A percentile compares a stretch with the other conserved stretches of the same genome.
These are phyloP conservation scores for Pichia sp. DNA, from an alignment of 1,139 yeast species.

Conservation along the genomic window DNA sequence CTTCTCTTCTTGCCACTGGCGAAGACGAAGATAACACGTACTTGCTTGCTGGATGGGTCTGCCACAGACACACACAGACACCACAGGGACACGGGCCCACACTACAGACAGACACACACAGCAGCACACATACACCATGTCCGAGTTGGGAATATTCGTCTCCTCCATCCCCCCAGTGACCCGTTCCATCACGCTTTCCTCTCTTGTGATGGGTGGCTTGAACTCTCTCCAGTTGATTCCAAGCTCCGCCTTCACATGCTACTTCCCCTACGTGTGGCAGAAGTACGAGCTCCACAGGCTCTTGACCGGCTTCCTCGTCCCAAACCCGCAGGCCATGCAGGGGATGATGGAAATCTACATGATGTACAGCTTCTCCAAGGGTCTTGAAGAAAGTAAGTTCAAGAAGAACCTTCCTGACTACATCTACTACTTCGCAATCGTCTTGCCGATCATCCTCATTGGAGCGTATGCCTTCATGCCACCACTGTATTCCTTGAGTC, in stretches of 20 bases:
- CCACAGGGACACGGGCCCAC: too few relatives aligned
- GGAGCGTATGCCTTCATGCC: slow-evolving; percentile 34
- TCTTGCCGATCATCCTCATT: slow-evolving; percentile 45
- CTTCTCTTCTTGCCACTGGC: too few relatives aligned
- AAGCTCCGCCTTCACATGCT: slow-evolving; percentile 27
- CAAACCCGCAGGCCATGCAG: slow-evolving; percentile 42
- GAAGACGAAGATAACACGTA: too few relatives aligned
- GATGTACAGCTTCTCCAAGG: slow-evolving; percentile 56
- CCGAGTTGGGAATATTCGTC: slow-evolving; percentile 30
- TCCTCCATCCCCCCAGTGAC: slow-evolving; percentile 38
- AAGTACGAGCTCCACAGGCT: slow-evolving; percentile 44
- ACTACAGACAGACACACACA: too few relatives aligned
- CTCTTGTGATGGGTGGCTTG: slow-evolving; percentile 36
- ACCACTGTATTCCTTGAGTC: slow-evolving; percentile 31
- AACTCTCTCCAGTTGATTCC: slow-evolving; percentile 34
- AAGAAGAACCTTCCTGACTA: slow-evolving; percentile 54
- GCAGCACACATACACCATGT: too few relatives aligned
- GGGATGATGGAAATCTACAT: slow-evolving; percentile 55
- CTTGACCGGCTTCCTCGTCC: slow-evolving; percentile 48
- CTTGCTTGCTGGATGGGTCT: too few relatives aligned
- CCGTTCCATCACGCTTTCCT: slow-evolving; percentile 35
- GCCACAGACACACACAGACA: too few relatives aligned
- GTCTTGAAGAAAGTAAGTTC: slow-evolving; percentile 56
- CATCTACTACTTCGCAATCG: slow-evolving; percentile 49
- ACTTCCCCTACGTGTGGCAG: slow-evolving; percentile 31